Evolutionary conservation across 1,139 yeast species (phyloP).

Genomic region (Spencermartinsiella ligniputridi): DNA sequence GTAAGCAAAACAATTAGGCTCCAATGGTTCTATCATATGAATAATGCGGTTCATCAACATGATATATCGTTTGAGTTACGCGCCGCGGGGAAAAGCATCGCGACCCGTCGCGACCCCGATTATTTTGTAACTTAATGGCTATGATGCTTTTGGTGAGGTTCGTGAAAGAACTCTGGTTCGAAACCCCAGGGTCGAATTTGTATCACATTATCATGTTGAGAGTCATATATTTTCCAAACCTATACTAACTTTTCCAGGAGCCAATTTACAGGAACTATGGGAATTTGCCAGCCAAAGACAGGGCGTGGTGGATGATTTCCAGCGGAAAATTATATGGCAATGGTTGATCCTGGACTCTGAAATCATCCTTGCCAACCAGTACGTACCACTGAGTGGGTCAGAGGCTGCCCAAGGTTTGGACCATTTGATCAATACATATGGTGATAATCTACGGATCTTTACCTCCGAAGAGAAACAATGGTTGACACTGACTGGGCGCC

Average conservation of each 20-base stretch:
- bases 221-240: neutral
- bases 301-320: constrained; percentile 25
- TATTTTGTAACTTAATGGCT: too few relatives aligned
- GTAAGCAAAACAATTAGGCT: constrained; percentile 25
- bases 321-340: constrained; percentile 27
- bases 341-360: constrained; percentile 29
- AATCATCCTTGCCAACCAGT: constrained; percentile 21
- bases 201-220: neutral
- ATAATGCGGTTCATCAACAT: too few relatives aligned
- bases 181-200: neutral
- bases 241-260: constrained; percentile 20
- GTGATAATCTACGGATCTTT: constrained; percentile 24
- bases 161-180: neutral
- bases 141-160: too few relatives aligned
- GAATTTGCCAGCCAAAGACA: constrained; percentile 21
- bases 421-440: constrained; percentile 18
- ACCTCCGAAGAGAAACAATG: constrained; percentile 36
- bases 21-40: too few relatives aligned
- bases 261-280: constrained; percentile 29
- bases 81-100: too few relatives aligned
- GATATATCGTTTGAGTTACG: too few relatives aligned
- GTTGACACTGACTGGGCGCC: constrained; percentile 34
- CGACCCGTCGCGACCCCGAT: too few relatives aligned
- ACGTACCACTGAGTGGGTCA: constrained; percentile 11
- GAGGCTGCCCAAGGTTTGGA: constrained; percentile 16